phyloP scores from a whole-genome alignment of 139 green algal genomes.

The Tetradesmus obliquus region DNA sequence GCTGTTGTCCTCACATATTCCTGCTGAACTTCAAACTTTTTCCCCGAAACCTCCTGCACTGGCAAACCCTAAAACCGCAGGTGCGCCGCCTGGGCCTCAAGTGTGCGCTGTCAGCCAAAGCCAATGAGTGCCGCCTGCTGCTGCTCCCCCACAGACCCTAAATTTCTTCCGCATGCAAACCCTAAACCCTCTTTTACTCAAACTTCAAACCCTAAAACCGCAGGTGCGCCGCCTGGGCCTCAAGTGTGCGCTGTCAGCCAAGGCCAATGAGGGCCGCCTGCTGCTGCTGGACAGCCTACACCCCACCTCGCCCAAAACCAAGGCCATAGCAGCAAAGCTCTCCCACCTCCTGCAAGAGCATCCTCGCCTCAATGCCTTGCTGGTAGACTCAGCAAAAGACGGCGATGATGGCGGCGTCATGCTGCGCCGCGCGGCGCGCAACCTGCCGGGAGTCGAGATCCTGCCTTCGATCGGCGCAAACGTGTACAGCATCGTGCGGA shows the following conservation, averaged over 20 bases:
- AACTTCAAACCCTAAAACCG: slow-evolving; percentile 76
- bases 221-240: slow-evolving; percentile 83
- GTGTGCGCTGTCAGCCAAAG: slow-evolving; percentile 88
- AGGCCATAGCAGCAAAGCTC: slow-evolving; percentile 36
- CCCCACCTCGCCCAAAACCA: slow-evolving; percentile 59
- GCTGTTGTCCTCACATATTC: no score
- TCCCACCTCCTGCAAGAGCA: neutral
- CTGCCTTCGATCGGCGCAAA: slow-evolving; percentile 80
- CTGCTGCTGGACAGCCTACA: slow-evolving; percentile 80
- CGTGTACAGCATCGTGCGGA: slow-evolving; percentile 89
- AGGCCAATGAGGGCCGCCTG: slow-evolving; percentile 80
- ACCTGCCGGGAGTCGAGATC: slow-evolving; percentile 77
- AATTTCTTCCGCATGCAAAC: neutral
- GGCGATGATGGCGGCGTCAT: slow-evolving; percentile 47
- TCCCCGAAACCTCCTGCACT: neutral
- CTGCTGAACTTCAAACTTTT: no score
- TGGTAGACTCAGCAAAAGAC: slow-evolving; percentile 29
- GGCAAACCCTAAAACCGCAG: neutral
- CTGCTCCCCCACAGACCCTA: slow-evolving; percentile 57
- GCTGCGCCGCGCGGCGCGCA: slow-evolving; percentile 60
- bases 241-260: slow-evolving; percentile 88
- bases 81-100: slow-evolving; percentile 85
- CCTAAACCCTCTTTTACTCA: neutral
- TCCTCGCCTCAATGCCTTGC: neutral
- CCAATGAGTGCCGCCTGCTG: slow-evolving; percentile 79